phyloP scores from a whole-genome alignment of 768 basidiomycete genomes.

The Paxillus involutus region DNA sequence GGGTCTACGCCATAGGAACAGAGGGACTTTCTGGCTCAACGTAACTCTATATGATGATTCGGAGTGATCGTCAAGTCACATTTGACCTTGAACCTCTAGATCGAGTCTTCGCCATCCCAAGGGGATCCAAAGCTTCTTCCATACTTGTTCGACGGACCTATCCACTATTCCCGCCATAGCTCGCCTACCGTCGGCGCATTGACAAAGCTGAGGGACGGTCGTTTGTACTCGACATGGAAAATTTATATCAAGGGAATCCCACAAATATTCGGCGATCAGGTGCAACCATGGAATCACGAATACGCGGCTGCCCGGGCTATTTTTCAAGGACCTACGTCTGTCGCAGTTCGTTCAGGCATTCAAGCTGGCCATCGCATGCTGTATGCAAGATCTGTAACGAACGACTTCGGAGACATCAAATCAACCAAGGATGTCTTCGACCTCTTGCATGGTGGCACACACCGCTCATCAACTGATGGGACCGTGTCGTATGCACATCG shows the following conservation, averaged over 20 bases:
- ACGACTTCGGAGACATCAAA: constrained; percentile 61
- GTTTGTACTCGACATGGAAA: constrained; percentile 82
- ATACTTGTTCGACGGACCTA: constrained; percentile 73
- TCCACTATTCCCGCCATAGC: constrained; percentile 68
- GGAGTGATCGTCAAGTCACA: neutral
- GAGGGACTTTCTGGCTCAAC: constrained; percentile 72
- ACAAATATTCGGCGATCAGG: constrained; percentile 54
- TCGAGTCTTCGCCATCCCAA: constrained; percentile 52
- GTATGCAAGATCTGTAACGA: constrained; percentile 64
- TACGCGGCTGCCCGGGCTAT: constrained; percentile 75
- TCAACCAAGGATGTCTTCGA: constrained; percentile 44
- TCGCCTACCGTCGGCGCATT: constrained; percentile 69
- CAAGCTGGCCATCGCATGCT: constrained; percentile 73
- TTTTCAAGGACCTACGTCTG: constrained; percentile 57
- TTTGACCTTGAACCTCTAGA: constrained; percentile 36
- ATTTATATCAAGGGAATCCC: constrained; percentile 60
- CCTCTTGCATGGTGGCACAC: constrained; percentile 51
- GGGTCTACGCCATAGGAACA: constrained; percentile 35
- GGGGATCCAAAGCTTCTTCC: constrained; percentile 40
- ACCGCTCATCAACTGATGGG: constrained; percentile 11
- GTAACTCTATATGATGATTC: constrained; percentile 33
- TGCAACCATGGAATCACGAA: constrained; percentile 65
- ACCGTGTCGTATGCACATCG: constrained; percentile 35
- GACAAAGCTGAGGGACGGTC: constrained; percentile 57
- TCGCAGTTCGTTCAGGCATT: constrained; percentile 67